Evolutionary conservation across 176 grass and related monocot genomes (phyloP).

Genomic region (Dactylis glomerata): DNA sequence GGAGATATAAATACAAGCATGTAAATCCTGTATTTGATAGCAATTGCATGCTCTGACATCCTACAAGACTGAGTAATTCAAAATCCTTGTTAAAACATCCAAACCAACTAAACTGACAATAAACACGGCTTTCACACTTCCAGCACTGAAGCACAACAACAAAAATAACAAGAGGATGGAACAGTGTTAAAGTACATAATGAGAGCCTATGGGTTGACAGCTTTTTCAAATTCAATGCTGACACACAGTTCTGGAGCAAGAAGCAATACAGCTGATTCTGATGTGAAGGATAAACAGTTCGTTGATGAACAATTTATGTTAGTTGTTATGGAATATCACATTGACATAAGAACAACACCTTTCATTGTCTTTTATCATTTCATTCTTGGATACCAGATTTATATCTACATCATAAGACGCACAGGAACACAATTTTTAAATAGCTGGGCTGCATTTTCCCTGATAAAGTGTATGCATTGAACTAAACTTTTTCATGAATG

Average conservation of each 20-base stretch:
- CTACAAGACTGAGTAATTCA: neutral
- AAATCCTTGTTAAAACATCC: neutral
- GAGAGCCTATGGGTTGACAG: neutral
- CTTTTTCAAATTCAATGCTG: conserved; percentile 1
- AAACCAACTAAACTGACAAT: conserved; percentile 25
- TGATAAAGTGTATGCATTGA: neutral
- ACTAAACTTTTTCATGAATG: neutral
- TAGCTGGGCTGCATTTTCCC: neutral
- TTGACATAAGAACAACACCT: neutral
- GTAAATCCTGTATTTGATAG: neutral
- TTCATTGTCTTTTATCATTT: neutral
- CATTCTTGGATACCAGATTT: neutral
- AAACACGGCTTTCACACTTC: neutral
- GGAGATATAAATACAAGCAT: neutral
- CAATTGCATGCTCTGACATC: neutral
- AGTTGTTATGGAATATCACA: neutral
- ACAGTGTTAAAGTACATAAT: neutral
- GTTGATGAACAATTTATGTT: neutral
- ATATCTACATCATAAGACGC: neutral
- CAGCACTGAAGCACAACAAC: neutral
- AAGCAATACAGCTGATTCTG: conserved; percentile 1
- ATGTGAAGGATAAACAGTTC: neutral
- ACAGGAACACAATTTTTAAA: neutral
- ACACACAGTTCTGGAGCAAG: neutral
- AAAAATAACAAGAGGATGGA: conserved; percentile 3